phyloP scores from a whole-genome alignment of 2,329 filamentous ascomycete genomes.

The Pestalotiopsis sp. region DNA sequence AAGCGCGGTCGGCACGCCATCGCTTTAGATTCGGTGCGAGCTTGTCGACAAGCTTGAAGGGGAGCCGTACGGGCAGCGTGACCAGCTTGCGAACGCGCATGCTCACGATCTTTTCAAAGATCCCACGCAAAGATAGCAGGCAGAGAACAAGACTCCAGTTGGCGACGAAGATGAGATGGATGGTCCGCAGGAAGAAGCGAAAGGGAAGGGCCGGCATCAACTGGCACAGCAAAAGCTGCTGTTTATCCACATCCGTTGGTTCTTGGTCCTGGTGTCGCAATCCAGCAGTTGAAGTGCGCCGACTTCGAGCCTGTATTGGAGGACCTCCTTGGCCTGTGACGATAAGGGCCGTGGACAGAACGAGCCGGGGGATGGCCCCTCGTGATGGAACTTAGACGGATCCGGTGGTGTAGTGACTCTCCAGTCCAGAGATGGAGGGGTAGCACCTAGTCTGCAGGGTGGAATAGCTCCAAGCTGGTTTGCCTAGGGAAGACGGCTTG shows the following conservation, averaged over 20 bases:
- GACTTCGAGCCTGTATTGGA: background rate
- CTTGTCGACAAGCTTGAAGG: slow-evolving; percentile 2
- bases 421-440: slow-evolving; percentile 4
- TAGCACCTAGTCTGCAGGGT: background rate
- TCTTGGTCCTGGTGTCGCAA: background rate
- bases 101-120: background rate
- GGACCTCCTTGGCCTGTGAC: background rate
- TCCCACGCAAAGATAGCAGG: background rate
- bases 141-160: background rate
- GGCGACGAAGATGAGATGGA: background rate
- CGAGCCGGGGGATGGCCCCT: background rate
- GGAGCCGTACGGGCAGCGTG: slow-evolving; percentile 4
- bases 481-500: background rate
- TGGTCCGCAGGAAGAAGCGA: background rate
- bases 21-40: background rate
- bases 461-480: background rate
- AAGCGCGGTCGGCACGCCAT: background rate
- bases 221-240: background rate
- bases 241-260: background rate
- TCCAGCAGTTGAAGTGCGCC: background rate
- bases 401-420: background rate
- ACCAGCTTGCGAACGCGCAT: slow-evolving; percentile 6
- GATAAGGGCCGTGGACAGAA: background rate
- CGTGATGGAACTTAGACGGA: slow-evolving; percentile 1
- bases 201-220: slow-evolving; percentile 4